These are phyloP conservation scores for Erodium trifolium DNA, from an alignment of 441 rosid species.

Conservation along the genomic window DNA sequence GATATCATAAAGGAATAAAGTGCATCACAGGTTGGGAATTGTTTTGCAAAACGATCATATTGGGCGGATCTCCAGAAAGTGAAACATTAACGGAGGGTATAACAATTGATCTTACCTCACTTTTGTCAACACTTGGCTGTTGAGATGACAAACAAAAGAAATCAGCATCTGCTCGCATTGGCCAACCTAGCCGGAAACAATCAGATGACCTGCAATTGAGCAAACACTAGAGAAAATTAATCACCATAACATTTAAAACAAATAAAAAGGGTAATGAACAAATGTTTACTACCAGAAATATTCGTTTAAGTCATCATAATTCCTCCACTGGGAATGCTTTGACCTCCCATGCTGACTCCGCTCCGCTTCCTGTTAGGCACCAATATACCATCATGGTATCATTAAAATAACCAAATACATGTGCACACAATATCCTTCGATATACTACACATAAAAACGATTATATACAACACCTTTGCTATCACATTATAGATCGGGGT, in stretches of 20 bases:
- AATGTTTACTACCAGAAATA: slow-evolving; percentile 65
- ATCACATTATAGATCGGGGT: slow-evolving; percentile 85
- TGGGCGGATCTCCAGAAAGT: too few relatives aligned
- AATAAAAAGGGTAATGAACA: not conserved
- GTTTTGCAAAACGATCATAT: too few relatives aligned
- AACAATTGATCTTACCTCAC: slow-evolving; percentile 37
- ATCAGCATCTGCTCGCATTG: slow-evolving; percentile 97
- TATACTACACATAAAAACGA: not conserved
- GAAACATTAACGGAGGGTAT: too few relatives aligned
- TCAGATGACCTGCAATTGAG: slow-evolving; percentile 64
- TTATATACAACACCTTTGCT: slow-evolving; percentile 40
- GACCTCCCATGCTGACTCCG: slow-evolving; percentile 75
- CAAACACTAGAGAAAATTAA: not conserved
- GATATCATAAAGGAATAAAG: too few relatives aligned
- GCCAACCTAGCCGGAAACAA: slow-evolving; percentile 98
- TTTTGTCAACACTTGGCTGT: slow-evolving; percentile 34
- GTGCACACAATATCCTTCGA: not conserved
- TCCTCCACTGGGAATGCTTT: slow-evolving; percentile 99
- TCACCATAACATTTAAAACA: not conserved
- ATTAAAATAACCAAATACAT: too few relatives aligned
- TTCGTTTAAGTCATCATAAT: slow-evolving; percentile 94
- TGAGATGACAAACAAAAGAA: slow-evolving; percentile 49
- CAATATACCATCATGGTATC: slow-evolving; percentile 3
- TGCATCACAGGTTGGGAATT: too few relatives aligned
- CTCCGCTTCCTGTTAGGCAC: slow-evolving; percentile 66